Base-by-base conservation (phyloP, 1,284 basidiomycete species). In the Trametes hirsuta region DNA sequence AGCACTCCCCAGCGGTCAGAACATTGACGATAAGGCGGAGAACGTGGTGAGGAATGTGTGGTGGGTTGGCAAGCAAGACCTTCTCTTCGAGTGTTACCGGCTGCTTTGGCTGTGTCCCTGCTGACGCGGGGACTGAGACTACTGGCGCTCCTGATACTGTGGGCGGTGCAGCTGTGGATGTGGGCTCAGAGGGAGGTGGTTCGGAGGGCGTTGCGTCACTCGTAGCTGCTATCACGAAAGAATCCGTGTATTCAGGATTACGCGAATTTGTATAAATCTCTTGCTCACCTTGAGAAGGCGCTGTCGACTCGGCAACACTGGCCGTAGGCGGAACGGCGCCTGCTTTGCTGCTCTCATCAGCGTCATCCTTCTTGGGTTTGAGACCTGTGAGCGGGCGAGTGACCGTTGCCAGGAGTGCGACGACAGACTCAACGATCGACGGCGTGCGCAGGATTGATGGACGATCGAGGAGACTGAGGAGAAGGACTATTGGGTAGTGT, bases 21-120 rank as follows among this genome's bases (percentile, higher is more conserved):
- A 97, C 93, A 72, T 98, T 97, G 71, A 97, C 93, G 61, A 98
- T 93, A 42, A 95, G 84, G 41, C 92, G 88, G 21, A 98, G 82
- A 34, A 91, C 88, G 3, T 85, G 74, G 50, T 91, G 84, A 6
- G 95, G 93, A 61, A 98, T 89, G 65, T 89, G 85, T 12, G 95
- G 95, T 24, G 91, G 87, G 55, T 84, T 84, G 15, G 87, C 77
- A 12, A 91, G 76, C n/a, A 90, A 71, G 12, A 84, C 78, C 62
- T 86, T 88, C 66, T 88, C 86, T 69, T 88, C 88, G 0, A 76
- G 69, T 34, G 76, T 74, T 61, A 82, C 80, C 1, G 69, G 69
- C 64, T 63, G 49, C 15, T 63, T 61, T 47, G 66, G 65, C 51
- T 71, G 70, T 12, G 55, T 67, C 60, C 74, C 59, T 15, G 55